Evolutionary conservation across 768 basidiomycete species (phyloP).

Genomic region (Pleurotus sapidus): DNA sequence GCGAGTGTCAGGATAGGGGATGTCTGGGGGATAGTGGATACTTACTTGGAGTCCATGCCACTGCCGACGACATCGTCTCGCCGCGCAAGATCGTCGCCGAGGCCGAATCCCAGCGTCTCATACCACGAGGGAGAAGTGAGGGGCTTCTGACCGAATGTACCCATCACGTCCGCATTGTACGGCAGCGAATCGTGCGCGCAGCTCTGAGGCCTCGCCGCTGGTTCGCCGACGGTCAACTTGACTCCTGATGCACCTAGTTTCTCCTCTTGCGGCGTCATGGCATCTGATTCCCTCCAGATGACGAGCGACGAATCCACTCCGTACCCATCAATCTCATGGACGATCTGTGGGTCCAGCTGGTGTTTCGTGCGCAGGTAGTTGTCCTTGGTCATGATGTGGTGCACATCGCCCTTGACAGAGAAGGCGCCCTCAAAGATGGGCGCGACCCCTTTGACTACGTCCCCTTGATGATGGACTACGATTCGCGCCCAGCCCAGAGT

Average conservation of each 20-base stretch:
- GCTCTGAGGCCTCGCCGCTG: conserved; percentile 30
- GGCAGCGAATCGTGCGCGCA: conserved; percentile 72
- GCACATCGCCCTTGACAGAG: conserved; percentile 58
- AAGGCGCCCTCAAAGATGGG: conserved; percentile 79
- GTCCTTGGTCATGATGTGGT: conserved; percentile 70
- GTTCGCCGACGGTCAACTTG: neutral
- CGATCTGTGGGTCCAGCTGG: conserved; percentile 50
- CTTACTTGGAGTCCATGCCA: conserved; percentile 54
- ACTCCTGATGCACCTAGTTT: conserved; percentile 24
- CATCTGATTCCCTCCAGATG: conserved; percentile 74
- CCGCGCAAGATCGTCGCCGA: conserved; percentile 33
- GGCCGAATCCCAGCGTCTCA: conserved; percentile 31
- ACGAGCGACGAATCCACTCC: conserved; percentile 55
- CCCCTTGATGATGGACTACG: conserved; percentile 64
- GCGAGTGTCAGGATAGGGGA: neutral
- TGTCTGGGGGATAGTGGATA: conserved; percentile 9
- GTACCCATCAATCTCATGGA: conserved; percentile 26
- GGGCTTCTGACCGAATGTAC: conserved; percentile 44
- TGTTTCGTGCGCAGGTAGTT: conserved; percentile 66
- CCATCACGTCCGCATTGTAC: conserved; percentile 60
- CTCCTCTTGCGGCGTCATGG: conserved; percentile 47
- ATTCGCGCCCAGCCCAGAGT: conserved; percentile 79
- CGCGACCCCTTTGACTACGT: conserved; percentile 38
- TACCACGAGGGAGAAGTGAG: conserved; percentile 28
- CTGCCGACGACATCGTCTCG: conserved; percentile 57